phyloP scores from a whole-genome alignment of 2,329 filamentous ascomycete genomes.

The Verticillium dahliae region DNA sequence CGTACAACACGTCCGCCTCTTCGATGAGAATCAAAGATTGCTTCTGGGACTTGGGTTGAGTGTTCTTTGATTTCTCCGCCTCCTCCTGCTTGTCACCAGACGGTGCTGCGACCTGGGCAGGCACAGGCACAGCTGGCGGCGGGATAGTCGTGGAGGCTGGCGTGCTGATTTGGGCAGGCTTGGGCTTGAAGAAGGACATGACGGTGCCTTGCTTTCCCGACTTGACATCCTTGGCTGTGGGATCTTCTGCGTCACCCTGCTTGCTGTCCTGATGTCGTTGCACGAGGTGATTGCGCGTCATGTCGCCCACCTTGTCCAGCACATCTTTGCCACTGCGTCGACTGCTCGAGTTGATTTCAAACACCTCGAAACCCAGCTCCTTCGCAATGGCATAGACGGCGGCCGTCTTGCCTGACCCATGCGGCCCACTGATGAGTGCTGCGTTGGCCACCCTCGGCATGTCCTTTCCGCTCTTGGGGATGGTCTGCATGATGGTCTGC shows the following conservation, averaged over 20 bases:
- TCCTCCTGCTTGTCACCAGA: conserved; percentile 10
- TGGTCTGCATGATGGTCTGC: conserved; percentile 48
- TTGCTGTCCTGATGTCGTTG: conserved; percentile 31
- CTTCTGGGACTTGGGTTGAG: conserved; percentile 55
- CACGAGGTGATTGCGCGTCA: conserved; percentile 93
- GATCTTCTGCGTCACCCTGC: conserved; percentile 30
- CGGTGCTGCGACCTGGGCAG: background rate
- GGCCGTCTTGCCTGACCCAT: conserved; percentile 89
- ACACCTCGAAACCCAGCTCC: conserved; percentile 87
- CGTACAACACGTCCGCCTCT: conserved; percentile 88
- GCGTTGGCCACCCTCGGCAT: conserved; percentile 58
- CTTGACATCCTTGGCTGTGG: conserved; percentile 50
- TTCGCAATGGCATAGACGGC: conserved; percentile 87
- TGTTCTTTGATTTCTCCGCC: conserved; percentile 1
- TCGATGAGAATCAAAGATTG: conserved; percentile 93
- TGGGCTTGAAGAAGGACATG: conserved; percentile 70
- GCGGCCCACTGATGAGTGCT: conserved; percentile 81
- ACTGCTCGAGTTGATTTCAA: conserved; percentile 84
- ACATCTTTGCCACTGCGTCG: conserved; percentile 85
- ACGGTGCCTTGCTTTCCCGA: conserved; percentile 72
- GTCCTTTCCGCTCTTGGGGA: conserved; percentile 31
- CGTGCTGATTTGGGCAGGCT: conserved; percentile 25
- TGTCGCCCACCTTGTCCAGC: conserved; percentile 86
- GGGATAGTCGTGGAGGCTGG: conserved; percentile 6
- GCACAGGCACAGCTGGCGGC: background rate